Percentiles rank a stretch among this genome's conserved stretches.
These are phyloP conservation scores for Fraxinus xanthoxyloides DNA, from an alignment of 305 asterid genomes.

Conservation along the genomic window DNA sequence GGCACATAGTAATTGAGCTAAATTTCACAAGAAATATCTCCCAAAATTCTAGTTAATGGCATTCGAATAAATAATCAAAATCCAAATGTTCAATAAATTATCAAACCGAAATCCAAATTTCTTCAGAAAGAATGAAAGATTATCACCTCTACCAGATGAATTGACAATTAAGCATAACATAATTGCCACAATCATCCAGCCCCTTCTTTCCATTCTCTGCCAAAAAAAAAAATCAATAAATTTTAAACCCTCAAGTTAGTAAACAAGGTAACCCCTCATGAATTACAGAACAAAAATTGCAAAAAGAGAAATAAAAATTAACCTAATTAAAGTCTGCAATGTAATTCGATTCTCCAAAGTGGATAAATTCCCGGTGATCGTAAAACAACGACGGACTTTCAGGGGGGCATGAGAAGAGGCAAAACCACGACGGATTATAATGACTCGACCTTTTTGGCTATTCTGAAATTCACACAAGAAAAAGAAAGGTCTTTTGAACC, in stretches of 20 bases:
- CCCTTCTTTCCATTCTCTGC: slow-evolving; percentile 47
- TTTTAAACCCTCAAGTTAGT: not conserved
- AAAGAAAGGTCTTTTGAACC: not conserved
- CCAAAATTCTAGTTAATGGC: not conserved
- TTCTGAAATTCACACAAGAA: not conserved
- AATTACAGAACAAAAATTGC: slow-evolving; percentile 1
- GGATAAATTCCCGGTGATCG: slow-evolving; percentile 23
- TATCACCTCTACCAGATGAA: slow-evolving; percentile 51
- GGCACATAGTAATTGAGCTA: not conserved
- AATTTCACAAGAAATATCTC: slow-evolving; percentile 7
- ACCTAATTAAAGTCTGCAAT: slow-evolving; percentile 25
- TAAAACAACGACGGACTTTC: slow-evolving; percentile 5
- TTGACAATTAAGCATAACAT: slow-evolving; percentile 22
- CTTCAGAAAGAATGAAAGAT: not conserved
- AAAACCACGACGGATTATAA: slow-evolving; percentile 33
- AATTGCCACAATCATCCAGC: slow-evolving; percentile 35
- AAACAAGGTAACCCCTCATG: not conserved
- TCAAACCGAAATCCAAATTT: not conserved
- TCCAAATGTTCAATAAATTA: not conserved
- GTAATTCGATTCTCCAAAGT: slow-evolving; percentile 18
- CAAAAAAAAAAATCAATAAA: not conserved
- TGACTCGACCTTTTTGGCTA: not conserved
- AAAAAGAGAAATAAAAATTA: not conserved
- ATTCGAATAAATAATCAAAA: not conserved
- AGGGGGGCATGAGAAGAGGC: slow-evolving; percentile 19